Evolutionary conservation across 2,329 filamentous ascomycete genomes (phyloP).

Genomic region (Fusarium albosuccineum): DNA sequence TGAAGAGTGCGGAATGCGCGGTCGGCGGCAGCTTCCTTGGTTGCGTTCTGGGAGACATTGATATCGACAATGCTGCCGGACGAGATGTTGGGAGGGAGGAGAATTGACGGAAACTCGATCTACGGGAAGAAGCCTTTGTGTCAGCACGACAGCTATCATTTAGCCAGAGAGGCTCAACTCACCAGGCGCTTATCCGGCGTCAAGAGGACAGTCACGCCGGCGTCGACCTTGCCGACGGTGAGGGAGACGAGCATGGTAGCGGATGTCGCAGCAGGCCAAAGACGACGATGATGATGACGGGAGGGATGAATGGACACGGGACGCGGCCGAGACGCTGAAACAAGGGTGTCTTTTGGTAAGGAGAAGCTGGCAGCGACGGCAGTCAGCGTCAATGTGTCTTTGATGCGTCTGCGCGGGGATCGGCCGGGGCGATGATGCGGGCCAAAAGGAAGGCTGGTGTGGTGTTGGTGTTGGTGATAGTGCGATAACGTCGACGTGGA

Average conservation of each 20-base stretch:
- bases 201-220: conserved; percentile 95
- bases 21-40: conserved; percentile 81
- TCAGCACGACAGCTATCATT: conserved; percentile 30
- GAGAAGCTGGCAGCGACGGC: background rate
- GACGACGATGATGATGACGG: conserved; percentile 9
- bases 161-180: conserved; percentile 53
- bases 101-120: conserved; percentile 99
- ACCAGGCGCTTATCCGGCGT: conserved; percentile 98
- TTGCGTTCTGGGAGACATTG: conserved; percentile 87
- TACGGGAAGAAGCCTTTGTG: conserved; percentile 54
- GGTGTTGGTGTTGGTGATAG: conserved; percentile 15
- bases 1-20: conserved; percentile 87
- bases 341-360: conserved; percentile 13
- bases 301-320: conserved; percentile 8
- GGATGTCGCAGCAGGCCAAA: conserved; percentile 31
- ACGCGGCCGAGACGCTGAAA: conserved; percentile 12
- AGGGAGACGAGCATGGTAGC: conserved; percentile 90
- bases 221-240: conserved; percentile 99
- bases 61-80: conserved; percentile 99
- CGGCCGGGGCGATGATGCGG: background rate
- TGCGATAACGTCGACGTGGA: conserved; percentile 36
- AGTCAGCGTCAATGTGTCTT: background rate
- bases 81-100: conserved; percentile 93
- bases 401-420: conserved; percentile 1
- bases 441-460: conserved; percentile 15